phyloP scores from a whole-genome alignment of 1,284 basidiomycete genomes.

The Filobasidium uniguttulatum region DNA sequence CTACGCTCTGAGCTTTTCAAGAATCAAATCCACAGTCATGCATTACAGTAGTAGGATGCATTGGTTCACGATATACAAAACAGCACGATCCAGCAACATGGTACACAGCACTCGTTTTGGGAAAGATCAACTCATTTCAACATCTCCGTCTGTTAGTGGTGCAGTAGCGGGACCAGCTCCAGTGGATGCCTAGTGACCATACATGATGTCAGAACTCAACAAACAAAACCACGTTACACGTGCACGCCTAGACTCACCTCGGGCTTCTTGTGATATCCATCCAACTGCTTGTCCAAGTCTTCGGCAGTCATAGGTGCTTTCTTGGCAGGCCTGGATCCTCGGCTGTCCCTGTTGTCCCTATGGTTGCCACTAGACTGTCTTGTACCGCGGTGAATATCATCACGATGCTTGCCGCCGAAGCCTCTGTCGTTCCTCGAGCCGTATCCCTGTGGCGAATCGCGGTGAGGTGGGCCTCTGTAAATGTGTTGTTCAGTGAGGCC shows the following conservation, averaged over 20 bases:
- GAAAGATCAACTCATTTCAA: conserved; percentile 27
- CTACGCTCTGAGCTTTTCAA: background rate
- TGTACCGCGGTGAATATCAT: too few relatives aligned
- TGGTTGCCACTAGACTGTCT: too few relatives aligned
- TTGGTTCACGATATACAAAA: too few relatives aligned
- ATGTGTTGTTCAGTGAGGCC: too few relatives aligned
- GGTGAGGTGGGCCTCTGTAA: too few relatives aligned
- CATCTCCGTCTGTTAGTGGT: conserved; percentile 20
- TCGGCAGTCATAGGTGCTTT: conserved; percentile 49
- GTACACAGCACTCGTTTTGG: too few relatives aligned
- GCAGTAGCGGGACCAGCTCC: conserved; percentile 1
- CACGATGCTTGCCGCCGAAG: too few relatives aligned
- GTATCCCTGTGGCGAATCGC: too few relatives aligned
- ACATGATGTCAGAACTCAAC: background rate
- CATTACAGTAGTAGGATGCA: background rate
- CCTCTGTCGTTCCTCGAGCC: too few relatives aligned
- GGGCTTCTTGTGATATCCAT: conserved; percentile 90
- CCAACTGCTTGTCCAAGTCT: conserved; percentile 80
- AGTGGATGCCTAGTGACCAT: background rate
- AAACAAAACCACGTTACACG: conserved; percentile 37
- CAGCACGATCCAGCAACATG: too few relatives aligned
- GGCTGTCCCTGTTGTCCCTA: too few relatives aligned
- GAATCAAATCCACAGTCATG: background rate
- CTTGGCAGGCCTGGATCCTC: background rate
- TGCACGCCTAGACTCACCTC: conserved; percentile 23